These are phyloP conservation scores for Chytriomyces sp. DNA, from an alignment of 192 early-diverging fungal species.

Conservation along the genomic window DNA sequence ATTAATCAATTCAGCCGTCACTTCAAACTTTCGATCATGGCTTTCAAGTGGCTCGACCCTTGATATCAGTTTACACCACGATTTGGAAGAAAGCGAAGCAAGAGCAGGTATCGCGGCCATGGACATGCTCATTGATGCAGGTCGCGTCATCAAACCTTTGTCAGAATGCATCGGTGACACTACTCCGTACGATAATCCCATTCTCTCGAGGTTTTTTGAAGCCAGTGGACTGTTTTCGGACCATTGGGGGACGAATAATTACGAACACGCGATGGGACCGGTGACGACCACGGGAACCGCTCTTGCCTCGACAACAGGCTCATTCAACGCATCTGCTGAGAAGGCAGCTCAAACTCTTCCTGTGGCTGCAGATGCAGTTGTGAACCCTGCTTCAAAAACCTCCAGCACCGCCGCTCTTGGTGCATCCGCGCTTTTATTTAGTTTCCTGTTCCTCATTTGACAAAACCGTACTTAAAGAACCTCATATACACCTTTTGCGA, in stretches of 20 bases:
- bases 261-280: neutral
- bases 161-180: slow-evolving; percentile 11
- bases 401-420: too few relatives aligned
- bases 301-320: neutral
- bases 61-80: slow-evolving; percentile 9
- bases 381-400: too few relatives aligned
- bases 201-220: slow-evolving; percentile 1
- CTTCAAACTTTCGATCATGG: neutral
- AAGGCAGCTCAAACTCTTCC: too few relatives aligned
- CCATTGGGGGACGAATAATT: neutral
- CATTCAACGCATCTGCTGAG: too few relatives aligned
- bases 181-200: slow-evolving; percentile 14
- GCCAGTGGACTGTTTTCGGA: neutral
- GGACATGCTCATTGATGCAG: slow-evolving; percentile 10
- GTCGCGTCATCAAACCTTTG: neutral
- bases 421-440: too few relatives aligned
- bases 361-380: too few relatives aligned
- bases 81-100: neutral
- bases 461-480: too few relatives aligned
- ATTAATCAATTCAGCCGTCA: neutral
- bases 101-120: neutral
- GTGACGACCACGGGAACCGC: neutral
- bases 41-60: neutral
- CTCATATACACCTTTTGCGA: too few relatives aligned
- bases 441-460: too few relatives aligned